These are phyloP conservation scores for Rhodotorula sp. DNA, from an alignment of 1,284 basidiomycete genomes.

Conservation along the genomic window DNA sequence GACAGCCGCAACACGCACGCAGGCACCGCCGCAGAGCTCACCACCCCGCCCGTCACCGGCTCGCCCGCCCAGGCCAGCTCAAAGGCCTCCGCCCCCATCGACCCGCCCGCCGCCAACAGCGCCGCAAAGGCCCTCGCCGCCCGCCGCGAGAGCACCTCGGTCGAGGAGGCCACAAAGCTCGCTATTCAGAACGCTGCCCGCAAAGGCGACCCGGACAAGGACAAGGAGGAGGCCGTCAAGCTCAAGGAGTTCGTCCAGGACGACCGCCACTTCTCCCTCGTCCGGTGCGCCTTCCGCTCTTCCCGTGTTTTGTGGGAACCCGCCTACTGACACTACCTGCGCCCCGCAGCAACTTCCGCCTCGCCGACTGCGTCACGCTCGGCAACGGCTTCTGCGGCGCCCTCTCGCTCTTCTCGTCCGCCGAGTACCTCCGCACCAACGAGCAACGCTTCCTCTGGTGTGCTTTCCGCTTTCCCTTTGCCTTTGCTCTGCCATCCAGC, in stretches of 20 bases:
- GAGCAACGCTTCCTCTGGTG: conserved; percentile 76
- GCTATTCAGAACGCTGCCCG: background rate
- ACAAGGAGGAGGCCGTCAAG: conserved; percentile 15
- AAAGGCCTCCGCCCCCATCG: conserved; percentile 29
- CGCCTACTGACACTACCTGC: background rate
- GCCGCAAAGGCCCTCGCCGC: conserved; percentile 35
- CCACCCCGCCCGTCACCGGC: conserved; percentile 34
- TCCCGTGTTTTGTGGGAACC: background rate
- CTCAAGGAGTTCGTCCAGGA: conserved; percentile 83
- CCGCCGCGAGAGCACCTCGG: conserved; percentile 29
- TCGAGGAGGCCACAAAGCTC: conserved; percentile 3
- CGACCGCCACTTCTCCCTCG: conserved; percentile 91
- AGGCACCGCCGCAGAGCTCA: conserved; percentile 41
- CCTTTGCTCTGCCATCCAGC: background rate
- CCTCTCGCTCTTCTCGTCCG: conserved; percentile 91
- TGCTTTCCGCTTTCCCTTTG: conserved; percentile 1
- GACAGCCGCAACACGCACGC: background rate
- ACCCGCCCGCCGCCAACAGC: conserved; percentile 3
- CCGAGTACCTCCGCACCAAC: conserved; percentile 78
- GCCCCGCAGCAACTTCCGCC: conserved; percentile 81
- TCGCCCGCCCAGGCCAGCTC: conserved; percentile 32
- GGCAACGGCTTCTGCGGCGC: conserved; percentile 99
- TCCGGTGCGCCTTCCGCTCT: conserved; percentile 63
- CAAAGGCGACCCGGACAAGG: conserved; percentile 13
- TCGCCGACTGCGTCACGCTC: conserved; percentile 98